These are phyloP conservation scores for Tricholoma terreum DNA, from an alignment of 768 basidiomycete genomes.

Conservation along the genomic window DNA sequence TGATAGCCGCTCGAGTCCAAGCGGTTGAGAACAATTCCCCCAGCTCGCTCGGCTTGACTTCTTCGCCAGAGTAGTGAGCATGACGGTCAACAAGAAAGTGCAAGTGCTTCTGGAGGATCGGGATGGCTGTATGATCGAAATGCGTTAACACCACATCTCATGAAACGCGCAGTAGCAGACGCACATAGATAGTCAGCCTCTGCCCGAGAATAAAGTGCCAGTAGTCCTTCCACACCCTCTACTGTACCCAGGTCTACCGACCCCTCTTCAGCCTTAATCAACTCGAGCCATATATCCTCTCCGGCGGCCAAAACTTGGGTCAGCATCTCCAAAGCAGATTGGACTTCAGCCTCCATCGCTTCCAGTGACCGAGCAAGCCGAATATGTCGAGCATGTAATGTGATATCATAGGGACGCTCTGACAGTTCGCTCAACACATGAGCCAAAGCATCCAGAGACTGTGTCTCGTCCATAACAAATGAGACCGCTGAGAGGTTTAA, in stretches of 20 bases:
- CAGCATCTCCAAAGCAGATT: constrained; percentile 65
- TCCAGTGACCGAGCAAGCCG: constrained; percentile 52
- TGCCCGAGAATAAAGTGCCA: constrained; percentile 62
- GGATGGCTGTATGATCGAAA: constrained; percentile 53
- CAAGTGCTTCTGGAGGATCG: constrained; percentile 65
- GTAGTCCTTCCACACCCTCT: constrained; percentile 50
- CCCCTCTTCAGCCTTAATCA: constrained; percentile 55
- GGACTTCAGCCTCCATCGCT: constrained; percentile 56
- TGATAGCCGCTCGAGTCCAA: constrained; percentile 59
- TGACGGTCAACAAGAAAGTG: constrained; percentile 52
- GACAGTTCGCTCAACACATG: constrained; percentile 57
- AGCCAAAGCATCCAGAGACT: constrained; percentile 62
- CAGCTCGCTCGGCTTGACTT: constrained; percentile 45
- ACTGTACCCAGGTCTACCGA: constrained; percentile 48
- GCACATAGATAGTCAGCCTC: constrained; percentile 78
- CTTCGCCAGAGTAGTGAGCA: constrained; percentile 38
- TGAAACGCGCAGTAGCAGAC: constrained; percentile 26
- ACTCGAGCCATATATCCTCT: constrained; percentile 72
- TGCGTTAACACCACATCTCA: not conserved
- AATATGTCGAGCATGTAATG: constrained; percentile 67
- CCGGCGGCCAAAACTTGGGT: constrained; percentile 58
- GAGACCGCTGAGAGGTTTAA: no score
- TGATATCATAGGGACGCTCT: constrained; percentile 56
- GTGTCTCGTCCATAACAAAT: constrained; percentile 58
- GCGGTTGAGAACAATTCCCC: constrained; percentile 57